phyloP scores from a whole-genome alignment of 2,329 filamentous ascomycete species.

The Pyricularia pennisetigena region DNA sequence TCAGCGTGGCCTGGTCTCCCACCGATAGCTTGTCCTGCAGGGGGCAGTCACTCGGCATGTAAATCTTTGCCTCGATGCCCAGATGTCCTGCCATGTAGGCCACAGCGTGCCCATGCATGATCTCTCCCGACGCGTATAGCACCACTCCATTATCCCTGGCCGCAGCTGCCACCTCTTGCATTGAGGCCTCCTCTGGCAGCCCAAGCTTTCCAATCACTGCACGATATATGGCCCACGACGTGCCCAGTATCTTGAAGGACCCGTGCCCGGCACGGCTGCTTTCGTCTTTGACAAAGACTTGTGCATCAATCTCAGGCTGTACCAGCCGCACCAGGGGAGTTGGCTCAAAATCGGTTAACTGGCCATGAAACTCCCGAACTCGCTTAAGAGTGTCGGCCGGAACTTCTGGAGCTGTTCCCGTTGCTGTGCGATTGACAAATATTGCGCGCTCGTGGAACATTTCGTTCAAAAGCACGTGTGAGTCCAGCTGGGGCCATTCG shows the following conservation, averaged over 20 bases:
- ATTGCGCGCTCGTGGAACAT: not conserved
- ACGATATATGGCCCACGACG: constrained; percentile 61
- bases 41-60: constrained; percentile 49
- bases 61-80: constrained; percentile 44
- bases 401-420: not conserved
- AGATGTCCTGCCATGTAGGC: constrained; percentile 57
- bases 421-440: not conserved
- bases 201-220: constrained; percentile 37
- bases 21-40: constrained; percentile 45
- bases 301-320: constrained; percentile 33
- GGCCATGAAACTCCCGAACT: constrained; percentile 38
- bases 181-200: constrained; percentile 28
- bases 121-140: constrained; percentile 57
- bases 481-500: not conserved
- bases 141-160: constrained; percentile 8
- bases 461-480: not conserved
- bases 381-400: not conserved
- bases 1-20: constrained; percentile 52
- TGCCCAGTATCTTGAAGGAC: constrained; percentile 73
- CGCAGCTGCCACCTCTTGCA: constrained; percentile 30
- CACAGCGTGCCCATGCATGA: constrained; percentile 68
- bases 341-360: constrained; percentile 43
- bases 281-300: constrained; percentile 64
- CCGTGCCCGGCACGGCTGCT: constrained; percentile 57
- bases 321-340: constrained; percentile 45